Conservation (phyloP, 441 rosid genomes). For the Gossypium davidsonii region DNA sequence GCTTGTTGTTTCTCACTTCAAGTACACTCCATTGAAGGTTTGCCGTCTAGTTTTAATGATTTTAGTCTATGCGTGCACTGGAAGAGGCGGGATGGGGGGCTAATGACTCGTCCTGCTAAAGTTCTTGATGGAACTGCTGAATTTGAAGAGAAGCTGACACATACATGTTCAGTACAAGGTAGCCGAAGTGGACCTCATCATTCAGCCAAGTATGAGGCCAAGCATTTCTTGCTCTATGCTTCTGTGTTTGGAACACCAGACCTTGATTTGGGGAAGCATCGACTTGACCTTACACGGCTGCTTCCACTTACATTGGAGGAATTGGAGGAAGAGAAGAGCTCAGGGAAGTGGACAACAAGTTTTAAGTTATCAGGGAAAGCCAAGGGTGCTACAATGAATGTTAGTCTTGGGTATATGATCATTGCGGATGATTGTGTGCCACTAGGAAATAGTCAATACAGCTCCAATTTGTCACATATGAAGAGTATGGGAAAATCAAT, state of each 20-base stretch:
- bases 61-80: conserved; percentile 64
- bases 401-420: conserved; percentile 84
- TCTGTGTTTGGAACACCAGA: conserved; percentile 50
- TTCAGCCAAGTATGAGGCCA: conserved; percentile 89
- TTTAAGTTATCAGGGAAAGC: conserved; percentile 77
- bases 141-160: conserved; percentile 67
- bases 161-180: conserved; percentile 67
- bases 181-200: conserved; percentile 80
- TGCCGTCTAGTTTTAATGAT: conserved; percentile 55
- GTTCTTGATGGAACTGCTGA: conserved; percentile 58
- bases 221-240: conserved; percentile 79
- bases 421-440: conserved; percentile 41
- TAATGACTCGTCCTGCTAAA: conserved; percentile 53
- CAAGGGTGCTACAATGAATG: conserved; percentile 61
- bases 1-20: conserved; percentile 73
- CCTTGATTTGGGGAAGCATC: conserved; percentile 88
- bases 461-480: conserved; percentile 26
- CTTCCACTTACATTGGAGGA: conserved; percentile 93
- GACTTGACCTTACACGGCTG: conserved; percentile 82
- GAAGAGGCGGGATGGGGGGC: conserved; percentile 77
- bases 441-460: conserved; percentile 32
- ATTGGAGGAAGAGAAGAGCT: conserved; percentile 82
- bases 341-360: conserved; percentile 89
- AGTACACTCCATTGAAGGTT: conserved; percentile 64
- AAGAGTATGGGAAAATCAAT: conserved; percentile 31